Evolutionary conservation across 768 basidiomycete genomes (phyloP), one percentile per base, ranked within the genome.

Genomic region (Calocybe cyanea): DNA sequence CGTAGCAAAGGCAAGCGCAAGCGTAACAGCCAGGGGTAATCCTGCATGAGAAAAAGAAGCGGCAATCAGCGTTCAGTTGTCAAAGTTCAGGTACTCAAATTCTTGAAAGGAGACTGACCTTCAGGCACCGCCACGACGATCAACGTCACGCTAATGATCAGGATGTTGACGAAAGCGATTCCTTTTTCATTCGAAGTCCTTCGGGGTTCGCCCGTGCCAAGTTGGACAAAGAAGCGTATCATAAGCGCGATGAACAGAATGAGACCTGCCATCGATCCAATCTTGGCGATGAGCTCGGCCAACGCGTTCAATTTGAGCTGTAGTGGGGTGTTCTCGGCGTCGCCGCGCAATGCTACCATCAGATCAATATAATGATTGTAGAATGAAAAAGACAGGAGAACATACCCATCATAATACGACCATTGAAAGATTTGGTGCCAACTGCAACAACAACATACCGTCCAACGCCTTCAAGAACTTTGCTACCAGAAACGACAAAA

Each of bases 381-480:
- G 50, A n/a, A 50, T 39, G 17, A 39, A 6, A 38, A 45, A 36
- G 21, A 38, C 31, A 43, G n/a, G 42, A 45, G 33, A 48, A 68
- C 85, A 28, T 58, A 95, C 92, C 87, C 85, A 95, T 95, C 90
- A 98, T 92, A 57, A 97, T 93, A 36, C 92, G 80, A 32, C 96
- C 96, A 61, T 97, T 92, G 67, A 97, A 98, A 54, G 87, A 91
- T 68, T 85, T 89, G 10, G 80, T 81, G 9, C 96, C 96, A 39
- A 98, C 92, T 2, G 92, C 84, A 41, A 96, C 87, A 41, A 97
- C 82, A 39, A 99, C 84, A 57, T 98, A 99, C 47, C 72, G 76
- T 20, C 96, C 96, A 36, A 95, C 86, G 34, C 96, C 96, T 66
- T 98, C 96, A 17, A 92, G 68, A 32, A 99, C 90, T 65, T 95